phyloP scores from a whole-genome alignment of 192 early-diverging fungal species.

The Backusella australiensis region DNA sequence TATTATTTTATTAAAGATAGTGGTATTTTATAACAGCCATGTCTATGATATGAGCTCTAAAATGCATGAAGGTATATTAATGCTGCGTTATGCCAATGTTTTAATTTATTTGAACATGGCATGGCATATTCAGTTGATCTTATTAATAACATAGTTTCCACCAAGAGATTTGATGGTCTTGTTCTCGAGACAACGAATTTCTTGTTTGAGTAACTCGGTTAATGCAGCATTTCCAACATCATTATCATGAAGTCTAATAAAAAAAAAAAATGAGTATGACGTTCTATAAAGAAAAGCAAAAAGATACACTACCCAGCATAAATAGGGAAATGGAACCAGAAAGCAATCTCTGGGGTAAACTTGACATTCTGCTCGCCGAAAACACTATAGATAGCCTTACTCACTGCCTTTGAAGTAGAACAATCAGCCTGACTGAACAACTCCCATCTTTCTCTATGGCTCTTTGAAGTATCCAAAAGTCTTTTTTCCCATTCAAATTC shows the following conservation, averaged over 20 bases:
- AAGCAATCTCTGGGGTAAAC: neutral
- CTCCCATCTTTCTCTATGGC: neutral
- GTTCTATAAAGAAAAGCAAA: neutral
- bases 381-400: neutral
- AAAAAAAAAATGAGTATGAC: neutral
- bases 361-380: neutral
- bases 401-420: neutral
- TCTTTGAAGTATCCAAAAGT: neutral
- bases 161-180: neutral
- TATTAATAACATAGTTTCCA: neutral
- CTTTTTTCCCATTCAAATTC: neutral
- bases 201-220: neutral
- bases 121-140: neutral
- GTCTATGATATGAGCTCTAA: neutral
- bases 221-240: conserved; percentile 1
- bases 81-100: neutral
- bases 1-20: neutral
- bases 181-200: neutral
- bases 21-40: neutral
- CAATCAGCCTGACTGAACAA: neutral
- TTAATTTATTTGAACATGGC: neutral
- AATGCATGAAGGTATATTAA: neutral
- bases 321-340: neutral
- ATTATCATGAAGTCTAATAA: neutral
- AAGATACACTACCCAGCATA: neutral